These are phyloP conservation scores for Stropharia rugosoannulata DNA, from an alignment of 768 basidiomycete genomes.

Conservation along the genomic window DNA sequence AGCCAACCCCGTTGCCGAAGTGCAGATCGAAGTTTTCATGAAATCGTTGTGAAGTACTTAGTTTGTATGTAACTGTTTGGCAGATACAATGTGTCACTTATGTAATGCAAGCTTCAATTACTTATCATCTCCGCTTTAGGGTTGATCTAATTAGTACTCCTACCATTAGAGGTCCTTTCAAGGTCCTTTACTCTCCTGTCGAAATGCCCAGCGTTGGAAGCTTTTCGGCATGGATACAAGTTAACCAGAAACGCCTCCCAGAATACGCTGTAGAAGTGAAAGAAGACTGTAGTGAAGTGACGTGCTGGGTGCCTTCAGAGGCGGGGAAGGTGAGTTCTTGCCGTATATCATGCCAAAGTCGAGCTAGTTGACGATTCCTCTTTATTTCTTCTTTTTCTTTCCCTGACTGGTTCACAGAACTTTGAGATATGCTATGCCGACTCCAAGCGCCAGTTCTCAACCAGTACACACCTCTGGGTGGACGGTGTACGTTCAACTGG, in stretches of 20 bases:
- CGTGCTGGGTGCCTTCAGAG: constrained; percentile 28
- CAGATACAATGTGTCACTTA: too few relatives aligned
- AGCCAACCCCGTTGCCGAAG: too few relatives aligned
- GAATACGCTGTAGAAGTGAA: constrained; percentile 19
- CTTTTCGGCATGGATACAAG: constrained; percentile 16
- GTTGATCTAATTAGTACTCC: too few relatives aligned
- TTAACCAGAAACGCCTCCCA: constrained; percentile 15
- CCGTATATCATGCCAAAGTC: neutral
- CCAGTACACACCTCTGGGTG: constrained; percentile 1
- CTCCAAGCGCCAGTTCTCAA: neutral
- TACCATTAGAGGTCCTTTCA: too few relatives aligned
- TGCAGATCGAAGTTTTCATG: too few relatives aligned
- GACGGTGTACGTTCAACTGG: constrained; percentile 4
- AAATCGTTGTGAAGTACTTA: too few relatives aligned
- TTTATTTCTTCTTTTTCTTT: neutral
- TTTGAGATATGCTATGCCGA: constrained; percentile 9
- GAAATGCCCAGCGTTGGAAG: constrained; percentile 4
- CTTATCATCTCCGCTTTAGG: too few relatives aligned
- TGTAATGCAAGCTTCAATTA: too few relatives aligned
- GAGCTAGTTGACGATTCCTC: neutral
- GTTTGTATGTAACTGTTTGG: too few relatives aligned
- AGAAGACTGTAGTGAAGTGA: constrained; percentile 14
- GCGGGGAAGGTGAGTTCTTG: constrained; percentile 12
- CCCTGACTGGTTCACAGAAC: neutral
- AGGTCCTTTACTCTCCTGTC: constrained; percentile 4